Evolutionary conservation across 2,329 filamentous ascomycete genomes (phyloP), one percentile per base, ranked within the genome.

Genomic region (Sclerotinia spermophila): DNA sequence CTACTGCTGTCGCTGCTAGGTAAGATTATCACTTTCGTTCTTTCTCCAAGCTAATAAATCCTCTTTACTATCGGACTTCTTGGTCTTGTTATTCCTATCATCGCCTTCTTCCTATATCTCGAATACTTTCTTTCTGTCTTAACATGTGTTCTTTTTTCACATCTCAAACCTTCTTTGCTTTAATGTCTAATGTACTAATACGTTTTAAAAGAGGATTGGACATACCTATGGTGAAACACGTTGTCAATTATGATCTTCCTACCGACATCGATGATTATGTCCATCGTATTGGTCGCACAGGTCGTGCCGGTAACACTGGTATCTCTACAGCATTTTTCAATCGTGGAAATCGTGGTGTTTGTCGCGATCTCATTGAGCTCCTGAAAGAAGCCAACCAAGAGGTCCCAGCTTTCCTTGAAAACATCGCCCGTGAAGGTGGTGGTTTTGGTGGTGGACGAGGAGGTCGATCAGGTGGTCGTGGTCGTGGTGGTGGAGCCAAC

Each of bases 261-360:
- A 97, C 94, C 70, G 96, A 98, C 79, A 97, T 98, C 78, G 96
- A 98, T 79, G 96, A 98, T 83, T 99, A 99, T 78, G 96, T 99
- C 71, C 96, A 99, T 84, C 93, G 96, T 82, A 99, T 99, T 79
- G 96, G 96, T 90, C 96, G 96, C 95, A 99, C 96, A 75, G 96
- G 96, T 81, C 96, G 96, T 93, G 96, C 96, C 75, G 96, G 96
- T 82, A 99, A 99, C 87, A 98, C 95, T 78, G 96, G 96, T 91
- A 90, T 97, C 76, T 93, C 96, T 8, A 99, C 96, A 77, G 96
- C 96, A 71, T 99, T 99, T 88, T 98, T 99, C 91, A 99, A 99
- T 89, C 95, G 96, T 80, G 95, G 95, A 80, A 99, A 99, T 87
- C 93, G 96, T 79, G 96, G 96, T 83, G 93, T 99, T 77, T 96